Base-by-base conservation (phyloP, 768 basidiomycete genomes). In the Phlebiopsis gigantea region DNA sequence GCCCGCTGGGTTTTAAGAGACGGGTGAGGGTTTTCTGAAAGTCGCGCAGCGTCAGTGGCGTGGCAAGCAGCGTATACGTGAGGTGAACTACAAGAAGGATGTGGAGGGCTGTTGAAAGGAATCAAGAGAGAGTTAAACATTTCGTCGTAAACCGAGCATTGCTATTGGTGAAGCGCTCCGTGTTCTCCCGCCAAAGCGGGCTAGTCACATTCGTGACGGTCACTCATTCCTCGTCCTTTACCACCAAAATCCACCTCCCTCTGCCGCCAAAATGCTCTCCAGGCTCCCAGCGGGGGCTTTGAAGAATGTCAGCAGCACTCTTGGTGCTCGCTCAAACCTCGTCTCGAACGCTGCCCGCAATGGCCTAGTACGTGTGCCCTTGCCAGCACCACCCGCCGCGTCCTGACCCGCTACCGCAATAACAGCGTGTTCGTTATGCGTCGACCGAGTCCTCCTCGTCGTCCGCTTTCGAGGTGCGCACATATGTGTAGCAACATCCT, bases 231-330 rank as follows among this genome's bases (percentile, higher is more conserved):
- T 63, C 66, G 69, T 57, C 62, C 70, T 72, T 70, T 70, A 70
- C 66, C 66, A 68, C 72, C 79, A 80, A 78, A 71, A 61, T 57
- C 62, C 60, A 61, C 65, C 66, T 56, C 63, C 57, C 46, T 70
- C 68, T 68, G 65, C 69, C 75, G 66, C 70, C 75, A 84, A 82
- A 88, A 90, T 90, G 88, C 73, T 90, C 71, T 84, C 86, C 73
- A 90, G 85, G 85, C 81, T 89, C 75, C 83, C 86, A 70, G 81
- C 81, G 73, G 81, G 82, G 74, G 80, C 81, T 75, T 78, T 88
- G 71, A 84, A 77, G 73, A 81, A 77, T 69, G 79, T 79, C 62
- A 73, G 75, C 63, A 73, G 72, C 61, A 63, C 76, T 59, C 74
- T 78, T 57, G 71, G 75, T 57, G 68, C 79, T 57, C 80, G 78